Evolutionary conservation across 495 filamentous ascomycete genomes (phyloP), one percentile per base, ranked within the genome.

Genomic region (Hypomontagnella submonticulosa): DNA sequence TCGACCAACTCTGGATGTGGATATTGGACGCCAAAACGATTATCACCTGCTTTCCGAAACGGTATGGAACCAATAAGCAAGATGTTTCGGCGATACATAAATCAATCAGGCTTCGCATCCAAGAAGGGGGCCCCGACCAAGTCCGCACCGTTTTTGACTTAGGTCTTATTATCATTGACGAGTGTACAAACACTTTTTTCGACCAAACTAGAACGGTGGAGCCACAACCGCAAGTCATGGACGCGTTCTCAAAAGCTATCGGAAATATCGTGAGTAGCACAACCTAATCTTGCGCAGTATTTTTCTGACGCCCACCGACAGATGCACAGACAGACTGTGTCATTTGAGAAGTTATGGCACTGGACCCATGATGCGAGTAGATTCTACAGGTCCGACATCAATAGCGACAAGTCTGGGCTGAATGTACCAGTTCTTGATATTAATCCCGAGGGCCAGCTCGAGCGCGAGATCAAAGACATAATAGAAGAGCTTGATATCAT

Each of bases 1-100:
- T 90, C 1, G 89, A 91, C 62, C 88, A 91, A 66, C 76, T 91
- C 1, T 91, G 89, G 89, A 83, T 91, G 80, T 91, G 88, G 88
- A 81, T 90, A 30, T 63, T 91, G 2, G 88, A 89, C 18, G 82
- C 83, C 11, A 83, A 86, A 15, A 80, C 89, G 19, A 84, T 92
- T 34, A 84, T 92, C 13, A 90, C 89, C 0, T 81, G 81, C 42
- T 92, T 92, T 61, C 87, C 89, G 0, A 81, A 87, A 55, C 79
- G 87, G 10, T 92, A 87, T 78, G 84, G 88, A 0, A 81, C 85
- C 63, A 88, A 88, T 15, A 89, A 88, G 61, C 85, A 87, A 42
- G 88, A 91, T 53, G 78, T 80, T 3, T 81, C 88, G 0, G 88
- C 86, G 23, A 84, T 91, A 4, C 77, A 90, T 46, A 84, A 88